phyloP scores from a whole-genome alignment of 2,329 filamentous ascomycete genomes.

The Conoideocrella luteorostrata region DNA sequence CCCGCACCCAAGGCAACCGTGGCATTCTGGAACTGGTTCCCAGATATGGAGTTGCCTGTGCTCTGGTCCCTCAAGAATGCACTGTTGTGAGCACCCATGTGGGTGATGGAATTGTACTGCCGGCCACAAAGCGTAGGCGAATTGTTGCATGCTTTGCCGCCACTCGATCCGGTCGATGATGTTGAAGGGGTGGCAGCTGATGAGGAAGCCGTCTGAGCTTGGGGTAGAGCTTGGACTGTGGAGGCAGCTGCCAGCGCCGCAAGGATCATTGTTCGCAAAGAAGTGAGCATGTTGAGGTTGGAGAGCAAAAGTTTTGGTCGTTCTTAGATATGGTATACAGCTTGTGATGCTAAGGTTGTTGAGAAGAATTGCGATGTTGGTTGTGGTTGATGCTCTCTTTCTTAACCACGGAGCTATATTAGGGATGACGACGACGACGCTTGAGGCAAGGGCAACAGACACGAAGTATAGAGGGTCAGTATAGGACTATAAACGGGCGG shows the following conservation, averaged over 20 bases:
- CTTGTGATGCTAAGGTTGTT: background rate
- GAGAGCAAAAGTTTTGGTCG: too few relatives aligned
- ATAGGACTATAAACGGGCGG: too few relatives aligned
- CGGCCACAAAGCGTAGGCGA: slow-evolving; percentile 65
- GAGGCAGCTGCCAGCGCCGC: slow-evolving; percentile 15
- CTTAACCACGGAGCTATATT: too few relatives aligned
- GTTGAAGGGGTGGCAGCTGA: slow-evolving; percentile 7
- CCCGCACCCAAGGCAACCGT: slow-evolving; percentile 65
- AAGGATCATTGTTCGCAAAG: slow-evolving; percentile 16
- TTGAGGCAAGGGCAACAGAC: too few relatives aligned
- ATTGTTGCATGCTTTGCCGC: slow-evolving; percentile 64
- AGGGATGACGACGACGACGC: too few relatives aligned
- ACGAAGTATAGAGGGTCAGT: too few relatives aligned
- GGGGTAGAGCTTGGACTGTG: slow-evolving; percentile 19
- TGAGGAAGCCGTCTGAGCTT: slow-evolving; percentile 11
- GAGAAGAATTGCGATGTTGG: too few relatives aligned
- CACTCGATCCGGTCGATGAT: slow-evolving; percentile 13
- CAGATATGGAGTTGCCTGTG: slow-evolving; percentile 55
- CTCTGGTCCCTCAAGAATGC: slow-evolving; percentile 62
- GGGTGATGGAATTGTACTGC: slow-evolving; percentile 68
- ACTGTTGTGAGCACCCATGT: slow-evolving; percentile 71
- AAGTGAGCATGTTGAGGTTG: slow-evolving; percentile 15
- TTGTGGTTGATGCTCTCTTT: too few relatives aligned
- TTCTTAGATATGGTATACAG: background rate
- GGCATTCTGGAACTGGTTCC: slow-evolving; percentile 70